phyloP scores from a whole-genome alignment of 148 eudicot genomes.

The Rhododendron vialii region DNA sequence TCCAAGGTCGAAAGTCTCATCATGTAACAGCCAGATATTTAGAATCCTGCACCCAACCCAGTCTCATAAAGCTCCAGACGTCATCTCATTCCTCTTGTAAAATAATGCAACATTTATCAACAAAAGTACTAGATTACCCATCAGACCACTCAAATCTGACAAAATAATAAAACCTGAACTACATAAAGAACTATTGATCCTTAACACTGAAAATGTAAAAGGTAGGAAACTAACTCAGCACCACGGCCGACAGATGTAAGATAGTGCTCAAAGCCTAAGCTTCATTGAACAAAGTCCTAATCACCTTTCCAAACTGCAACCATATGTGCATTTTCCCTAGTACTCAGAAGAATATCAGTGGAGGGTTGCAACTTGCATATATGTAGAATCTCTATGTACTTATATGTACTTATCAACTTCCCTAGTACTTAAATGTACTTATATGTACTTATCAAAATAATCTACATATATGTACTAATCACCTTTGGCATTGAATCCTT shows the following conservation, averaged over 20 bases:
- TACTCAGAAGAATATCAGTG: not conserved
- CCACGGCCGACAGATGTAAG: not conserved
- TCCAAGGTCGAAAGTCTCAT: not conserved
- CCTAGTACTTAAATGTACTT: not conserved
- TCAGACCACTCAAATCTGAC: not conserved
- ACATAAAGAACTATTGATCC: not conserved
- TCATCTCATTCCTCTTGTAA: not conserved
- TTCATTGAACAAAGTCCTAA: not conserved
- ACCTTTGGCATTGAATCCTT: not conserved
- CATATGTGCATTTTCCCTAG: not conserved
- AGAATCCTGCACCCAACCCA: not conserved
- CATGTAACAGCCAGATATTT: not conserved
- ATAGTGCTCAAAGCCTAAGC: not conserved
- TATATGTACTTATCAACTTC: not conserved
- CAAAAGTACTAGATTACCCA: not conserved
- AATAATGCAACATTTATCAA: not conserved
- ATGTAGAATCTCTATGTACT: not conserved
- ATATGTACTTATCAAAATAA: too few relatives aligned
- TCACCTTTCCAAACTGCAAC: not conserved
- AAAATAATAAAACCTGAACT: not conserved
- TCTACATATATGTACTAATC: too few relatives aligned
- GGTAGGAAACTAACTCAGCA: not conserved
- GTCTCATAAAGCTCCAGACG: not conserved
- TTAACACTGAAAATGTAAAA: not conserved
- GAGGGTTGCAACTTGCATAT: not conserved